These are phyloP conservation scores for Diversispora eburnea DNA, from an alignment of 192 early-diverging fungal species.

Conservation along the genomic window DNA sequence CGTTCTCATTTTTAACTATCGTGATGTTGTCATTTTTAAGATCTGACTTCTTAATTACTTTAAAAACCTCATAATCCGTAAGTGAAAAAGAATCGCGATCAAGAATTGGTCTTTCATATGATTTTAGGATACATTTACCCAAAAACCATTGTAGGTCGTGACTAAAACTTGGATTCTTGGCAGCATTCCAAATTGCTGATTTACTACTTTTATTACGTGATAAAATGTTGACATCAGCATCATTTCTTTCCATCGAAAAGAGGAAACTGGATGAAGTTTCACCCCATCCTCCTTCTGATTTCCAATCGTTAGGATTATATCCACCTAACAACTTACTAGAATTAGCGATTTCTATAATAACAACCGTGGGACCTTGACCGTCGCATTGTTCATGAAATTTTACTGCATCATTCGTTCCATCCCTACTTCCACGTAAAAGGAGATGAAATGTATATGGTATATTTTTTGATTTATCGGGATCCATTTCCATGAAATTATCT, in stretches of 20 bases:
- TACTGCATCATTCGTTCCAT: neutral
- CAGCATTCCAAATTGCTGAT: neutral
- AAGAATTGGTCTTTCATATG: neutral
- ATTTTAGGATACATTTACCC: neutral
- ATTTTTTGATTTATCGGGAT: neutral
- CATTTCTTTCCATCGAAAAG: slow-evolving; percentile 8
- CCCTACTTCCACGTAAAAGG: slow-evolving; percentile 7
- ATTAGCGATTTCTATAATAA: neutral
- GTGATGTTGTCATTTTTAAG: neutral
- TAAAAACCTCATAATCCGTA: neutral
- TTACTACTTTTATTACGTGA: neutral
- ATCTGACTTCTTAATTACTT: neutral
- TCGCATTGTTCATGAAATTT: slow-evolving; percentile 12
- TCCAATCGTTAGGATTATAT: slow-evolving; percentile 17
- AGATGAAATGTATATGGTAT: slow-evolving; percentile 8
- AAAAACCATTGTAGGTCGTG: neutral
- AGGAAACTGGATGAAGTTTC: neutral
- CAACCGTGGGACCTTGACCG: slow-evolving; percentile 2
- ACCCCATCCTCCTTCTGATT: neutral
- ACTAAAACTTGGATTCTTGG: neutral
- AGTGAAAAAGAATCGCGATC: neutral
- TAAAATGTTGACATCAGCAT: neutral
- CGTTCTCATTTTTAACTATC: neutral
- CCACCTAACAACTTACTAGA: slow-evolving; percentile 9
- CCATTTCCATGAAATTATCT: neutral